Evolutionary conservation across 2,329 filamentous ascomycete genomes (phyloP), one percentile per base, ranked within the genome.

Genomic region (Aspergillus clavatus): DNA sequence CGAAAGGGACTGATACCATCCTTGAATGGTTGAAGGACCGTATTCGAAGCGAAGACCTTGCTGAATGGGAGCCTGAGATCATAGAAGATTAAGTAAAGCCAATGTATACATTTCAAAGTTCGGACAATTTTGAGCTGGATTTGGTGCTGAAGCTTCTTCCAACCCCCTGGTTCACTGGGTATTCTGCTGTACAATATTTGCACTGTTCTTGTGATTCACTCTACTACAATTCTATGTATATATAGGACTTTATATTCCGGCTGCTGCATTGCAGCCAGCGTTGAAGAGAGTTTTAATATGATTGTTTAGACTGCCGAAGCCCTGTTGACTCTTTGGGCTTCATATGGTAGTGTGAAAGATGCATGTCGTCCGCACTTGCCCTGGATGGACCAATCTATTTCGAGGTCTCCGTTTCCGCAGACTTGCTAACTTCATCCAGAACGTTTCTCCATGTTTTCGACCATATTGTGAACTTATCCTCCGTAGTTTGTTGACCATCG

Each of bases 1-100:
- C 91, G 48, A 86, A 89, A 51, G 91, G 91, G 0, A 96, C 90
- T 0, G 89, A 95, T 57, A 85, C 87, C 2, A 84, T 89, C 0
- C 71, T 96, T 54, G 76, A 82, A 40, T 95, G 89, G 86, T 67
- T 96, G 40, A 79, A 87, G 48, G 86, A 88, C 22, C 79, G 85
- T 44, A 84, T 95, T 27, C 83, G 87, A 2, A 59, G 55, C n/a
- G 61, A 65, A 31, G 70, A 72, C 16, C 50, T 73, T 38, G 60
- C 58, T 19, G 65, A 68, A 40, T 70, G 62, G 63, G 63, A 65
- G 42, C 52, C 55, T 11, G 63, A 55, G 26, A 43, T 36, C 11
- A 16, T 21, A 5, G 14, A 35, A 5, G 31, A 21, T 11, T 35
- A 10, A 35, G 16, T 35, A 16, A 10, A 21, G 31, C 6, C 8